Percentiles rank a stretch among this genome's conserved stretches.
Evolutionary conservation across 345 rosid species (phyloP).

Genomic region (Sonneratia caseolaris): DNA sequence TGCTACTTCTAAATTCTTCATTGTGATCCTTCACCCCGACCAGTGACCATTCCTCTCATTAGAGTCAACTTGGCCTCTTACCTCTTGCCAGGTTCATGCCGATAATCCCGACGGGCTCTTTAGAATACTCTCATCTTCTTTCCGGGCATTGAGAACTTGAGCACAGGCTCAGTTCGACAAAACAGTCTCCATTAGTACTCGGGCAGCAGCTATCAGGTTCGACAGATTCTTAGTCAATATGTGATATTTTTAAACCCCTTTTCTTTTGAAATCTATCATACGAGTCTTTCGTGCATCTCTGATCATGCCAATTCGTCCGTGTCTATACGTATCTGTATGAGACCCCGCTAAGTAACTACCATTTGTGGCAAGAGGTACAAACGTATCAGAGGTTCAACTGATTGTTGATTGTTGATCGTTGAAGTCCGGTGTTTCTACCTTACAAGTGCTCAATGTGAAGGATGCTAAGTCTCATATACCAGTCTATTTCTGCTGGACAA

Average conservation of each 20-base stretch:
- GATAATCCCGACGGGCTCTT: slow-evolving; percentile 96
- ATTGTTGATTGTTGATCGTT: background rate
- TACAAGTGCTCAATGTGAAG: background rate
- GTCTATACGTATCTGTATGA: background rate
- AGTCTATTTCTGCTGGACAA: background rate
- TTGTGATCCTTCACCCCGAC: too few species aligned
- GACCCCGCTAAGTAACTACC: background rate
- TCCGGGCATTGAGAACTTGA: slow-evolving; percentile 32
- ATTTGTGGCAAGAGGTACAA: background rate
- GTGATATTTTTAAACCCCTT: background rate
- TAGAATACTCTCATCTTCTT: slow-evolving; percentile 74
- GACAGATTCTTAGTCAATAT: background rate
- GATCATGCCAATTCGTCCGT: background rate
- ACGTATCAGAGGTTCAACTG: background rate
- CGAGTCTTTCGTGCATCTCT: background rate
- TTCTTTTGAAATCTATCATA: background rate
- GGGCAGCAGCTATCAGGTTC: slow-evolving; percentile 1
- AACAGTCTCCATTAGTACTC: background rate
- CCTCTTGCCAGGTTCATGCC: slow-evolving; percentile 55
- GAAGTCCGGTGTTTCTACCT: background rate
- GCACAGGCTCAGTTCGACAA: background rate
- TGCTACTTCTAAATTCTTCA: background rate
- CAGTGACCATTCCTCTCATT: background rate
- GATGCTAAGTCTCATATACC: background rate
- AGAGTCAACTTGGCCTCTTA: background rate